Conservation (phyloP, 306 rosid genomes). For the Inga laurina region DNA sequence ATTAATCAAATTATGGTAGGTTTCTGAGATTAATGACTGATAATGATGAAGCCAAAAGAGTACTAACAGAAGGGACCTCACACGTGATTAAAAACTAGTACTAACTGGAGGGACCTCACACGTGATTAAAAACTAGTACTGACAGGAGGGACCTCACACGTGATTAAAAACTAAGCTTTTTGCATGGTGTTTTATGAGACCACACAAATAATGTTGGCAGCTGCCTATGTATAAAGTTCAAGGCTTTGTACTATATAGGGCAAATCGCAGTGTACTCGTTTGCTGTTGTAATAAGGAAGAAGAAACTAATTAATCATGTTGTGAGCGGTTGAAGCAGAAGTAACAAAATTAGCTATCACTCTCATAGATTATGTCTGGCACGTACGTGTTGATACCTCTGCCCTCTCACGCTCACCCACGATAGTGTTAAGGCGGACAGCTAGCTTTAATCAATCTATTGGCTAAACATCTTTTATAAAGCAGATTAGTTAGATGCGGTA, state of each 20-base stretch:
- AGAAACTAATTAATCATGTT: not conserved
- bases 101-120: not conserved
- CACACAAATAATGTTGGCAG: not conserved
- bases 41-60: not conserved
- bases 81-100: not conserved
- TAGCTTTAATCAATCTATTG: not conserved
- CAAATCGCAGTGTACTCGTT: not conserved
- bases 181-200: not conserved
- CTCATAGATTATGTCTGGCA: not conserved
- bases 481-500: too few species aligned
- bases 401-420: not conserved
- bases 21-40: not conserved
- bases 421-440: too few species aligned
- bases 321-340: not conserved
- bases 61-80: not conserved
- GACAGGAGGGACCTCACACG: not conserved
- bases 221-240: not conserved
- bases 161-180: not conserved
- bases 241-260: not conserved
- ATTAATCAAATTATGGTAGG: not conserved
- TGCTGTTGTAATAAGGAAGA: not conserved
- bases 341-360: not conserved
- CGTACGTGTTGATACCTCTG: not conserved
- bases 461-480: too few species aligned
- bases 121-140: not conserved